phyloP scores from a whole-genome alignment of 2,329 filamentous ascomycete species.

The Aspergillus oerlinghausenensis region DNA sequence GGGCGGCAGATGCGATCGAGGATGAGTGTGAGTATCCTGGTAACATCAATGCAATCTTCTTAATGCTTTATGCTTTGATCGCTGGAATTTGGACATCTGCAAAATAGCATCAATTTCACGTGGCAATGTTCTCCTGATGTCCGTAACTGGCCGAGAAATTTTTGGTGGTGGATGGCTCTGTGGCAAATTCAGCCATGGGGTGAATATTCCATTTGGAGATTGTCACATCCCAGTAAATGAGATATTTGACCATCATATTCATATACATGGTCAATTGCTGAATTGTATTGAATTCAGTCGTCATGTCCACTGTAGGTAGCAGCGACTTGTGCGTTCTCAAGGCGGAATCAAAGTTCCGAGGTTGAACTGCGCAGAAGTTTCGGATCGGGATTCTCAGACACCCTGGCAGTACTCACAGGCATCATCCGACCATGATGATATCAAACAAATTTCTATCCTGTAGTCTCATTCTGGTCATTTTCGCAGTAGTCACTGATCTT shows the following conservation, averaged over 20 bases:
- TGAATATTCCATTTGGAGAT: not conserved
- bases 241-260: not conserved
- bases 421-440: not conserved
- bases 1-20: not conserved
- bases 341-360: slow-evolving; percentile 23
- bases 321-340: not conserved
- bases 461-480: not conserved
- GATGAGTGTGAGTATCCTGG: not conserved
- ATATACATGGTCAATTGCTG: not conserved
- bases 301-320: too few species aligned
- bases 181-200: not conserved
- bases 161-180: not conserved
- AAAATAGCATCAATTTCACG: not conserved
- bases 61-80: too few species aligned
- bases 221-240: not conserved
- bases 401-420: not conserved
- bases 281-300: too few species aligned
- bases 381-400: slow-evolving; percentile 11
- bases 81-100: not conserved
- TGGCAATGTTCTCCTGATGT: not conserved
- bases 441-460: not conserved
- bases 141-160: not conserved
- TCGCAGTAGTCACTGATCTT: not conserved
- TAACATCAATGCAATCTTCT: not conserved
- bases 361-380: slow-evolving; percentile 12